These are phyloP conservation scores for Ichthyophthirius multifiliis DNA, from an alignment of 169 alveolate species.

Conservation along the genomic window DNA sequence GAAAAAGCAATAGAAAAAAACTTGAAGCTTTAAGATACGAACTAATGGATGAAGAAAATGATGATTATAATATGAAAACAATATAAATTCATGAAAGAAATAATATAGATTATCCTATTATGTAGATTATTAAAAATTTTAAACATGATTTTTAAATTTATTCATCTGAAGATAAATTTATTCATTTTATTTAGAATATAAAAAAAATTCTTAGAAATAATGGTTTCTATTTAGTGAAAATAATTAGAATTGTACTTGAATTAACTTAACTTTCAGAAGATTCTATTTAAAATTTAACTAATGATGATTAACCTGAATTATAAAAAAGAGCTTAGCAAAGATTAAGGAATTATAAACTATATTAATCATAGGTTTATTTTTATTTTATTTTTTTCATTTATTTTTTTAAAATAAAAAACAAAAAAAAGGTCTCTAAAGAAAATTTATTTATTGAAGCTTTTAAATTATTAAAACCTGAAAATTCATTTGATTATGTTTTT, in stretches of 20 bases:
- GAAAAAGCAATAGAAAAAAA: too few relatives aligned
- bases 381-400: too few relatives aligned
- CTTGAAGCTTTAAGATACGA: too few relatives aligned
- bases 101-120: not conserved
- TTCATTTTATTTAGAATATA: not conserved
- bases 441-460: not conserved
- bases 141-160: not conserved
- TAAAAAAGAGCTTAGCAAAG: not conserved
- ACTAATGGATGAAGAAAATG: not conserved
- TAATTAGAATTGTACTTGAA: not conserved
- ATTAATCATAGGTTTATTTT: not conserved
- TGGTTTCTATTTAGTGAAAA: not conserved
- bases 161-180: not conserved
- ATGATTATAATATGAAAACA: not conserved
- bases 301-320: not conserved
- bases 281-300: not conserved
- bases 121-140: too few relatives aligned
- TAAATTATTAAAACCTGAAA: not conserved
- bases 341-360: not conserved
- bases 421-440: not conserved
- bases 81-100: not conserved
- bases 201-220: not conserved
- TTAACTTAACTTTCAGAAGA: not conserved
- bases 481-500: not conserved
- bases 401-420: not conserved